A percentile compares a stretch with the other conserved stretches of the same genome.
Conservation (phyloP, 768 basidiomycete species). For the Amanita subjunquillea region DNA sequence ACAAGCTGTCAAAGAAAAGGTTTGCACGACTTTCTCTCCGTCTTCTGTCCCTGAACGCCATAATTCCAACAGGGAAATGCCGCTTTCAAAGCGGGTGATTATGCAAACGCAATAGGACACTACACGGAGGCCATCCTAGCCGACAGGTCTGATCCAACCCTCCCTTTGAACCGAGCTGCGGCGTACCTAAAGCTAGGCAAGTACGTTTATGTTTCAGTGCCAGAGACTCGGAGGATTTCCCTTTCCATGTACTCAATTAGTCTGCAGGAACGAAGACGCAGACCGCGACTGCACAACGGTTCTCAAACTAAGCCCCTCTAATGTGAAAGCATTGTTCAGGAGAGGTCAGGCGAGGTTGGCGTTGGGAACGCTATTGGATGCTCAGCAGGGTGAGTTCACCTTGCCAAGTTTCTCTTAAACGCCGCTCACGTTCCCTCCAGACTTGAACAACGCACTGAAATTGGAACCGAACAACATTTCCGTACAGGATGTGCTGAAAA, state of each 20-base stretch:
- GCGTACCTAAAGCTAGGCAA: constrained; percentile 93
- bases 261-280: constrained; percentile 61
- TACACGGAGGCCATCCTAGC: constrained; percentile 76
- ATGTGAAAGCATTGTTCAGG: constrained; percentile 75
- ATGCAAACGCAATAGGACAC: constrained; percentile 70
- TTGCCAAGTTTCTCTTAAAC: constrained; percentile 8
- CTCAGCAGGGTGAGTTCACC: constrained; percentile 48
- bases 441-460: constrained; percentile 45
- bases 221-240: not conserved
- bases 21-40: constrained; percentile 4
- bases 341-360: constrained; percentile 62
- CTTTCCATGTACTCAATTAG: constrained; percentile 4
- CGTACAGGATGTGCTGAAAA: constrained; percentile 52
- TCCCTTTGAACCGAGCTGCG: constrained; percentile 80
- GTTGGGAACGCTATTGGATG: constrained; percentile 44
- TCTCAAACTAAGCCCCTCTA: constrained; percentile 41
- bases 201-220: constrained; percentile 40
- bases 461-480: constrained; percentile 58
- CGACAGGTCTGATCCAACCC: constrained; percentile 63
- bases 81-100: constrained; percentile 78
- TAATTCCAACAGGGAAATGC: constrained; percentile 58
- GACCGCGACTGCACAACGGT: constrained; percentile 71
- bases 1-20: constrained; percentile 28
- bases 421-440: constrained; percentile 23
- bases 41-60: not conserved